Percentiles rank a stretch among this genome's conserved stretches.
These are phyloP conservation scores for Dioscorea zingiberensis DNA, from an alignment of 106 monocot species.

Conservation along the genomic window DNA sequence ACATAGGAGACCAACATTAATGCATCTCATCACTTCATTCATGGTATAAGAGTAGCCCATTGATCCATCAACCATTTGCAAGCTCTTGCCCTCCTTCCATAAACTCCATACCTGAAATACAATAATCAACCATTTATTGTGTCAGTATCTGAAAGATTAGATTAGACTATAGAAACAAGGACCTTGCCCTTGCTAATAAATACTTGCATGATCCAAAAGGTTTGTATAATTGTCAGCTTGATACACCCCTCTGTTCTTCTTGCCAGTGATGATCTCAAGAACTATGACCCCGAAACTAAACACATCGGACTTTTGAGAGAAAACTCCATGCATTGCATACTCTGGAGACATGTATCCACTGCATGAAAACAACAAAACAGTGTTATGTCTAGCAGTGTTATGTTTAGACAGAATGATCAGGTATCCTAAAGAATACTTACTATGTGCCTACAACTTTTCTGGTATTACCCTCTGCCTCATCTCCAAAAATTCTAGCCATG, in stretches of 20 bases:
- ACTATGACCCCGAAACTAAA: conserved; percentile 38
- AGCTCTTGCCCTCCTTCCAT: conserved; percentile 20
- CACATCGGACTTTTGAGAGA: conserved; percentile 40
- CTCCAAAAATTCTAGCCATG: conserved; percentile 34
- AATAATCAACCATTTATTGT: no score
- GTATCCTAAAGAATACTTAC: conserved; percentile 17
- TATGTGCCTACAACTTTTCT: conserved; percentile 36
- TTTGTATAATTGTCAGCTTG: background rate
- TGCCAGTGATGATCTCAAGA: conserved; percentile 35
- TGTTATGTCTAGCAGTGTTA: background rate
- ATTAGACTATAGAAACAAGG: background rate
- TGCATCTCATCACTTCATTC: conserved; percentile 6
- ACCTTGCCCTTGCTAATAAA: background rate
- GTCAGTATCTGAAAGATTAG: no score
- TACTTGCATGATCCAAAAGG: conserved; percentile 25
- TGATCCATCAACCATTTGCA: conserved; percentile 21
- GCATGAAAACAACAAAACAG: background rate
- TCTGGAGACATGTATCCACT: conserved; percentile 51
- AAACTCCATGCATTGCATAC: conserved; percentile 34
- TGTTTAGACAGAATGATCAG: background rate
- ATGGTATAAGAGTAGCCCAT: background rate
- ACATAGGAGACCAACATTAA: conserved; percentile 20
- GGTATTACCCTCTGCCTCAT: conserved; percentile 15
- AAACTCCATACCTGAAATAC: conserved; percentile 23
- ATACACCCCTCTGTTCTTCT: conserved; percentile 21